Conservation (phyloP, 208 protist genomes). For the Leishmania lainsoni region DNA sequence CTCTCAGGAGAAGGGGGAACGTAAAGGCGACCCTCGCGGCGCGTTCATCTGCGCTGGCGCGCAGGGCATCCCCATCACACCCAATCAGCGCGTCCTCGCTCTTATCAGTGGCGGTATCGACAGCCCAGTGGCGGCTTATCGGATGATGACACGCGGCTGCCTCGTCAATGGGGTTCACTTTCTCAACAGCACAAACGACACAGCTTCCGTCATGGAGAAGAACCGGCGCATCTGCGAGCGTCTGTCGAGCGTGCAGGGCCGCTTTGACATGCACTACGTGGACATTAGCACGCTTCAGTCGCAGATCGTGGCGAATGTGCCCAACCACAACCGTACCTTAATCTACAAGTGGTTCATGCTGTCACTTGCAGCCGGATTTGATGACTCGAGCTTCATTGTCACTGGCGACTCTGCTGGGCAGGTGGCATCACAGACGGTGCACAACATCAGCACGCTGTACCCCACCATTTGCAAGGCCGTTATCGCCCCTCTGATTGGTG, state of each 20-base stretch:
- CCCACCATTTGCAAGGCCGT: slow-evolving; percentile 65
- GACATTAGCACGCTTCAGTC: slow-evolving; percentile 84
- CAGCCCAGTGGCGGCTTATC: slow-evolving; percentile 86
- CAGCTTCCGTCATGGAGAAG: slow-evolving; percentile 74
- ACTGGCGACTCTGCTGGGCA: slow-evolving; percentile 80
- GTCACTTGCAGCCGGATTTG: slow-evolving; percentile 56
- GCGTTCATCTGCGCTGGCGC: slow-evolving; percentile 52
- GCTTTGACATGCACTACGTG: slow-evolving; percentile 82
- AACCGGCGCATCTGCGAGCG: slow-evolving; percentile 69
- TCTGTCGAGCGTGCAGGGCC: slow-evolving; percentile 69
- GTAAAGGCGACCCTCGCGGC: slow-evolving; percentile 69
- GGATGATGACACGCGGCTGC: slow-evolving; percentile 87
- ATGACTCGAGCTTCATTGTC: slow-evolving; percentile 66
- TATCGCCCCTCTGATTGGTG: slow-evolving; percentile 68
- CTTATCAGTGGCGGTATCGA: slow-evolving; percentile 86
- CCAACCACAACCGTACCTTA: slow-evolving; percentile 80
- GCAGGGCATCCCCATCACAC: slow-evolving; percentile 70
- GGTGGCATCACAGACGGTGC: slow-evolving; percentile 86
- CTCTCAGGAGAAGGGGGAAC: slow-evolving; percentile 19
- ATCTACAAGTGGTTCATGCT: slow-evolving; percentile 92
- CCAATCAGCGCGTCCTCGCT: slow-evolving; percentile 59
- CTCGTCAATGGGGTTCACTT: slow-evolving; percentile 75
- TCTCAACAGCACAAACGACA: slow-evolving; percentile 87
- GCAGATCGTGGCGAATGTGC: slow-evolving; percentile 79
- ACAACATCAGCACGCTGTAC: slow-evolving; percentile 84